Evolutionary conservation across 495 filamentous ascomycete species (phyloP).

Genomic region (Aspergillus ellipticus): DNA sequence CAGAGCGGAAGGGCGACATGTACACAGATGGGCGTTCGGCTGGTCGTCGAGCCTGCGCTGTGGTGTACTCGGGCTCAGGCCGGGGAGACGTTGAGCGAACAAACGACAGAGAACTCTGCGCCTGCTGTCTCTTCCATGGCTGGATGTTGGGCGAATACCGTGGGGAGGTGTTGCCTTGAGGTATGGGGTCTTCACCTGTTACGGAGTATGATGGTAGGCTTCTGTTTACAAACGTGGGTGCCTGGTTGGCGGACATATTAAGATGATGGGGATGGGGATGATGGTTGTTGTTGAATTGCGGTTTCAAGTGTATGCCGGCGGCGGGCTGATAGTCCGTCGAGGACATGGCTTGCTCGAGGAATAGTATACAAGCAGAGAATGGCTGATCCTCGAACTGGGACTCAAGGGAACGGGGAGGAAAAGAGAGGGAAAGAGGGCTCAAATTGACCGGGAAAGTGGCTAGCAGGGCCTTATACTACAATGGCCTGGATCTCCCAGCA

Average conservation of each 20-base stretch:
- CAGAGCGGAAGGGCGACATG: slow-evolving; percentile 44
- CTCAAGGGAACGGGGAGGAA: not conserved
- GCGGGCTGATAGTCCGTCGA: slow-evolving; percentile 12
- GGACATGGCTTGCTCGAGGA: slow-evolving; percentile 14
- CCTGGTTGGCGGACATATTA: slow-evolving; percentile 13
- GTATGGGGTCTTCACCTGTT: slow-evolving; percentile 6
- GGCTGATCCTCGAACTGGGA: not conserved
- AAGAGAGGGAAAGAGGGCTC: slow-evolving; percentile 2
- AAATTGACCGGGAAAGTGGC: slow-evolving; percentile 4
- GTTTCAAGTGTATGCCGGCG: slow-evolving; percentile 8
- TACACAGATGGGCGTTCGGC: slow-evolving; percentile 24
- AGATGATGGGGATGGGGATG: too few species aligned
- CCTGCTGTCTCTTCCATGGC: slow-evolving; percentile 22
- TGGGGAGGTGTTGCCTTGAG: slow-evolving; percentile 15
- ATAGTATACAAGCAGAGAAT: not conserved
- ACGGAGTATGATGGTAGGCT: slow-evolving; percentile 15
- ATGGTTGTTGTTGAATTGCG: slow-evolving; percentile 8
- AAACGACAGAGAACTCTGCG: slow-evolving; percentile 26
- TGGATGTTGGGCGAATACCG: slow-evolving; percentile 24
- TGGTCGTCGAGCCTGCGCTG: slow-evolving; percentile 24
- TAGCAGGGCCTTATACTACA: slow-evolving; percentile 21
- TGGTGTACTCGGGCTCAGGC: slow-evolving; percentile 28
- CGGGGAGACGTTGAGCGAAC: slow-evolving; percentile 21
- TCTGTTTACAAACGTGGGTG: slow-evolving; percentile 18
- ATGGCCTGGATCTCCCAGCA: slow-evolving; percentile 7